Conservation (phyloP, 2,329 filamentous ascomycete species). For the Alternaria dauci region DNA sequence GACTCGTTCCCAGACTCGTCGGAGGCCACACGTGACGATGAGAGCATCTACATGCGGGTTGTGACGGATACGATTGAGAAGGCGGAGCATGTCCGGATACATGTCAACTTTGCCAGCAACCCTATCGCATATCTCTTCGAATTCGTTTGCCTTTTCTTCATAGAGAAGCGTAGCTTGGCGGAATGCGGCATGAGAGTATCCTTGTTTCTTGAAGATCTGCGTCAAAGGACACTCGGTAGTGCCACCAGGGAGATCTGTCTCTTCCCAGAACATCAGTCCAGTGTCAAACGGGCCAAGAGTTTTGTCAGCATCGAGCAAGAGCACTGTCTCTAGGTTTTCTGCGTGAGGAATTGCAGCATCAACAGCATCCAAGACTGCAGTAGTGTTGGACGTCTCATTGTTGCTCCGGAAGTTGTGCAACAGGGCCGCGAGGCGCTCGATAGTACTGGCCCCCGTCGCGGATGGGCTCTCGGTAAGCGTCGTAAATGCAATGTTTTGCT, state of each 20-base stretch:
- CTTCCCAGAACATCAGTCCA: conserved; percentile 61
- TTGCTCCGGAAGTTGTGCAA: conserved; percentile 53
- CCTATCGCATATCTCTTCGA: conserved; percentile 56
- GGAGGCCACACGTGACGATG: conserved; percentile 65
- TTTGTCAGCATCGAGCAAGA: conserved; percentile 67
- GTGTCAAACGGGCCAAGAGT: conserved; percentile 64
- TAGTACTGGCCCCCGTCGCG: not conserved
- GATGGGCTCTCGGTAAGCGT: not conserved
- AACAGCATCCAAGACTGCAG: not conserved
- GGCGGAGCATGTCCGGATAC: conserved; percentile 57
- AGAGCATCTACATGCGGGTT: conserved; percentile 56
- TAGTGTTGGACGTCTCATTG: conserved; percentile 51
- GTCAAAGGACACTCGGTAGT: conserved; percentile 46
- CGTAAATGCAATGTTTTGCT: conserved; percentile 59
- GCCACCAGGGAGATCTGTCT: conserved; percentile 6
- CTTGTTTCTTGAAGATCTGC: conserved; percentile 56
- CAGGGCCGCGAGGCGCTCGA: conserved; percentile 28
- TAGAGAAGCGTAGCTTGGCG: conserved; percentile 63
- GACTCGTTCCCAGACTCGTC: conserved; percentile 64
- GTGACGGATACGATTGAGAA: conserved; percentile 52
- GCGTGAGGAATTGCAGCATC: not conserved
- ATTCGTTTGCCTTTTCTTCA: conserved; percentile 57
- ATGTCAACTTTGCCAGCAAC: conserved; percentile 56
- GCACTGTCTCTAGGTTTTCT: conserved; percentile 49
- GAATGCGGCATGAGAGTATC: conserved; percentile 65